A percentile compares a stretch with the other conserved stretches of the same genome.
Evolutionary conservation across 2,329 filamentous ascomycete genomes (phyloP).

Genomic region (Colletotrichum nymphaeae): DNA sequence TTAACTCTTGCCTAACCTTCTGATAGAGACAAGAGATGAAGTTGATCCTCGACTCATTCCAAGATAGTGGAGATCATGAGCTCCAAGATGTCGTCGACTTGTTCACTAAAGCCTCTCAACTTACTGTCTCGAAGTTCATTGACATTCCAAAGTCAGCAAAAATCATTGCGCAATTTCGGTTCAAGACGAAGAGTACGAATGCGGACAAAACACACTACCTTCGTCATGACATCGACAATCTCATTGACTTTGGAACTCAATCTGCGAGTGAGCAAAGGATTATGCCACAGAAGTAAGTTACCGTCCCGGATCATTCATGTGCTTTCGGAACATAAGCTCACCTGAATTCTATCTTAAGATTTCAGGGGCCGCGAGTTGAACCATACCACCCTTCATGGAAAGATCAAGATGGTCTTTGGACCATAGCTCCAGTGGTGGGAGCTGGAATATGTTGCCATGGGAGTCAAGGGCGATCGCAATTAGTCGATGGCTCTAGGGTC

Average conservation of each 20-base stretch:
- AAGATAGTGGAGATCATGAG: neutral
- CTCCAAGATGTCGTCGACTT: neutral
- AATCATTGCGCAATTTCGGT: constrained; percentile 1
- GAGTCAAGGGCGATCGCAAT: neutral
- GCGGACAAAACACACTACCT: constrained; percentile 9
- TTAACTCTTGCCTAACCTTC: neutral
- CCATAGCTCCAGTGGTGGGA: neutral
- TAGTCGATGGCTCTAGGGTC: constrained; percentile 5
- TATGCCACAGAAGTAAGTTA: neutral
- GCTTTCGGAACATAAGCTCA: neutral
- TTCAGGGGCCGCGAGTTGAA: neutral
- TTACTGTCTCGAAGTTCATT: neutral
- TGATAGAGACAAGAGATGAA: neutral
- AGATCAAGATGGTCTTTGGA: constrained; percentile 7
- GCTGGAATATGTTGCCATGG: neutral
- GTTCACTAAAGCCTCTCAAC: neutral
- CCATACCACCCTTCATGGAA: neutral
- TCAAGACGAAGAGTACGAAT: neutral
- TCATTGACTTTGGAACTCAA: neutral
- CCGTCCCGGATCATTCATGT: too few species aligned
- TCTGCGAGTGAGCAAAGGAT: neutral
- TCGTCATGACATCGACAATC: neutral
- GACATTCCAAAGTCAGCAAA: neutral
- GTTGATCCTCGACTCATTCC: neutral
- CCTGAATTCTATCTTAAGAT: neutral